Evolutionary conservation across 225 moss, liverwort and hornwort genomes (phyloP), one percentile per base, ranked within the genome.

Genomic region (Marchantia paleacea): DNA sequence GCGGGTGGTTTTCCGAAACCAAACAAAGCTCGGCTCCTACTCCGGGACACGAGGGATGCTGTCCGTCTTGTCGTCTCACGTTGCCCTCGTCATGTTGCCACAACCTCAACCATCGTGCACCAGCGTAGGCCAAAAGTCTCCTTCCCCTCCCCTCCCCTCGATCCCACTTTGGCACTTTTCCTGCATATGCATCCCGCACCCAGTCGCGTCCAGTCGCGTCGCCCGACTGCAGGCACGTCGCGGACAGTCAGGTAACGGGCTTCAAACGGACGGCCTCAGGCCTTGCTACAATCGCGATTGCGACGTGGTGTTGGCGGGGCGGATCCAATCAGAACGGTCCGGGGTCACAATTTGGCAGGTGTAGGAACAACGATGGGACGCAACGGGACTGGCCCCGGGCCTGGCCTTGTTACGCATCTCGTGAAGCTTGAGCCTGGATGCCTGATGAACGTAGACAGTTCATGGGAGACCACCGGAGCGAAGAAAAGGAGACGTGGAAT

Each of bases 41-140:
- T 55, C 73, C 74, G 26, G 28, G 16, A 19, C 26, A 28, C 54
- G 55, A 73, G 74, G 55, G 74, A 75, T 75, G 74, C 74, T 75
- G 29, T 76, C 60, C 78, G 78, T 63, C 78, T 52, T 50, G 62
- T 65, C n/a, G n/a, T 65, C 50, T 78, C 78, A 78, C 78, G 64
- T 78, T 78, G 57, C 39, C 47, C 55, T 75, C 54, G 61, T 62
- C 62, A 76, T 39, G 76, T 12, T 55, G 11, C 22, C n/a, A n/a
- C n/a, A 24, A 58, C 58, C 24, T 62, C 16, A n/a, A 72, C 50
- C 22, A 50, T n/a, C 72, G 50, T 51, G 72, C 19, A 16, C 39
- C 39, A 47, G 10, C n/a, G 9, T 7, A n/a, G 50, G 18, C 19
- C 0, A 50, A 51, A 72, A 49, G 71, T 71, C 12, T 14, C 47